Conservation (phyloP, 352 stramenopile genomes). For the Peronosclerospora sorghi region DNA sequence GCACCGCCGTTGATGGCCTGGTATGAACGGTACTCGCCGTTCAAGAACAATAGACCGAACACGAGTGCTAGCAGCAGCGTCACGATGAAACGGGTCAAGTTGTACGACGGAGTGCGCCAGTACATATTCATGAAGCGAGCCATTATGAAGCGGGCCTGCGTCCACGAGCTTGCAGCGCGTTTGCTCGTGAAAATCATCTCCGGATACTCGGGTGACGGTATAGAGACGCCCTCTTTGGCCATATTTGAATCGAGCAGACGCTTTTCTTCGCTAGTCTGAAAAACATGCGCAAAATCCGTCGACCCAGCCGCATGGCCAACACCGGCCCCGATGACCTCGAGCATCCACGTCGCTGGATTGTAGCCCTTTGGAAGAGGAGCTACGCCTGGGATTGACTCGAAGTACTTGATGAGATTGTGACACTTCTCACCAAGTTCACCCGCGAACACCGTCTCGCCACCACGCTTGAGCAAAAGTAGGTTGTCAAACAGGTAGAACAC, state of each 20-base stretch:
- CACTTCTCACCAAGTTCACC: slow-evolving; percentile 32
- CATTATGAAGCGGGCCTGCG: slow-evolving; percentile 25
- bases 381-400: slow-evolving; percentile 17
- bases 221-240: slow-evolving; percentile 23
- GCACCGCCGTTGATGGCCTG: slow-evolving; percentile 24
- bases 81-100: slow-evolving; percentile 49
- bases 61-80: slow-evolving; percentile 16
- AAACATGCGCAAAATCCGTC: slow-evolving; percentile 27
- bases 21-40: slow-evolving; percentile 28
- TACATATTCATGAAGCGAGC: slow-evolving; percentile 57
- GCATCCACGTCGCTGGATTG: slow-evolving; percentile 56
- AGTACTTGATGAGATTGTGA: slow-evolving; percentile 20
- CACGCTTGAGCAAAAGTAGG: slow-evolving; percentile 27
- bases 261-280: slow-evolving; percentile 19
- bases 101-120: slow-evolving; percentile 84
- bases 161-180: slow-evolving; percentile 21
- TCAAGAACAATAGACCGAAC: slow-evolving; percentile 57
- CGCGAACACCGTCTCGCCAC: slow-evolving; percentile 38
- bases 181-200: slow-evolving; percentile 28
- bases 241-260: slow-evolving; percentile 13
- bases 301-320: slow-evolving; percentile 5
- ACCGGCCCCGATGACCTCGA: slow-evolving; percentile 32
- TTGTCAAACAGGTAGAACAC: slow-evolving; percentile 82
- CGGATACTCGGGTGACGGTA: slow-evolving; percentile 17
- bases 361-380: slow-evolving; percentile 18